A percentile compares a stretch with the other conserved stretches of the same genome.
Conservation (phyloP, 1,139 yeast genomes). For the Starmera stellimalicola region DNA sequence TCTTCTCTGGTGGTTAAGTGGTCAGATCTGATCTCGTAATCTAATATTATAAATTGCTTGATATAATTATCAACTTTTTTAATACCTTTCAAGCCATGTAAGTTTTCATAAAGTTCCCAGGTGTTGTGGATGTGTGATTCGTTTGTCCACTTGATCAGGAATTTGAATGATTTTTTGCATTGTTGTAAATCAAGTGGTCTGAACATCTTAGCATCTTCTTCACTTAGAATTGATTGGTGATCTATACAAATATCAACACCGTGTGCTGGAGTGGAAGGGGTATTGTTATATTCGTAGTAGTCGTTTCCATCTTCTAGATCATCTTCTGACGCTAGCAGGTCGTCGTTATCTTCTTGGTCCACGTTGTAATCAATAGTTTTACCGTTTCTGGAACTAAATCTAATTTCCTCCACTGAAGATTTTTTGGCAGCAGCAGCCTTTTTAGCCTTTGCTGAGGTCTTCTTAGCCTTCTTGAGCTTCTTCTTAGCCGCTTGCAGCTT, state of each 20-base stretch:
- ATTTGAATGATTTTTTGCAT: constrained; percentile 52
- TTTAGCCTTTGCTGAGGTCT: constrained; percentile 12
- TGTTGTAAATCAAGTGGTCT: constrained; percentile 28
- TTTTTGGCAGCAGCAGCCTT: constrained; percentile 7
- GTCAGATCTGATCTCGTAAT: constrained; percentile 68
- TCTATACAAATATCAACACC: constrained; percentile 30
- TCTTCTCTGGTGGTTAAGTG: constrained; percentile 83
- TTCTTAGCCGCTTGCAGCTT: not conserved
- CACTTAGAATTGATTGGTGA: constrained; percentile 22
- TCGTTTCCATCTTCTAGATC: constrained; percentile 30
- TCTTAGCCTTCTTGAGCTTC: constrained; percentile 11
- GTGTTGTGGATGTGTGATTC: constrained; percentile 90
- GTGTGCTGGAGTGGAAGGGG: constrained; percentile 7
- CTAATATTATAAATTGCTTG: constrained; percentile 63
- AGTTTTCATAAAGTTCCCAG: constrained; percentile 69
- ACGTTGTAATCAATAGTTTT: constrained; percentile 67
- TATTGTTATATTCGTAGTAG: constrained; percentile 29
- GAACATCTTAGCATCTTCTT: constrained; percentile 26
- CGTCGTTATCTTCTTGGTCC: constrained; percentile 61
- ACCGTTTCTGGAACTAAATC: constrained; percentile 73
- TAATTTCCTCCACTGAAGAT: constrained; percentile 32
- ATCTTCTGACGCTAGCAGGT: constrained; percentile 46
- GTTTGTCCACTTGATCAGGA: constrained; percentile 78
- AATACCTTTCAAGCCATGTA: constrained; percentile 53
- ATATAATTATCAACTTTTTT: constrained; percentile 88